Evolutionary conservation across 2,329 filamentous ascomycete species (phyloP), one percentile per base, ranked within the genome.

Genomic region (Diaporthe sp.): DNA sequence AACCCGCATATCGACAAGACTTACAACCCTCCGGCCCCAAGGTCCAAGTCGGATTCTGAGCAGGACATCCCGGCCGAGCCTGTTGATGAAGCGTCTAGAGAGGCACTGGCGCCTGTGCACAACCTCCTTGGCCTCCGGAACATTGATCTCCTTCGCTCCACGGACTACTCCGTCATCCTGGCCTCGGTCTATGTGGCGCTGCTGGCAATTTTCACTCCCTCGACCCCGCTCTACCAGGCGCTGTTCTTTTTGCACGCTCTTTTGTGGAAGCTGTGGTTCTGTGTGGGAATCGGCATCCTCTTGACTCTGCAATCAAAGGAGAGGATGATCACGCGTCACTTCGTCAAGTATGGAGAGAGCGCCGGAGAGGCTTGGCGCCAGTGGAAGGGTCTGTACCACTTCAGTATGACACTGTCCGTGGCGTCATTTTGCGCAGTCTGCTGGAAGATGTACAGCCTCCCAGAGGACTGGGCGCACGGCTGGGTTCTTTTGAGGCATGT

Each of bases 1-100:
- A 98, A 97, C 81, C 97, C 97, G 71, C 97, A 99, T 82, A 99
- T 99, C 85, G 95, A 98, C 81, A 97, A 97, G 87, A 98, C 93
- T 4, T 99, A 99, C 88, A 98, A 98, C 82, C 92, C 95, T 46
- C 96, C 96, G 70, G 90, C 94, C 58, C 94, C 95, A 76, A 94
- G 92, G 84, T 89, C 89, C 83, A 88, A 86, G 78, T 84, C 83
- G 65, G 80, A 83, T 10, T 83, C 82, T 7, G 75, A 55, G 59
- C 74, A 28, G 75, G 77, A 53, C 73, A 73, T 75, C 77, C 34
- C 73, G 28, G n/a, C 81, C 79, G 58, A 79, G 77, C 72, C 81
- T 81, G 77, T 80, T 81, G 71, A 77, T 53, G 76, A 71, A 15
- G 57, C 53, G 15, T 59, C 65, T 25, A 77, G 73, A 25, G 79